Base-by-base conservation (phyloP, 495 filamentous ascomycete species). In the Margaritispora aquatica region DNA sequence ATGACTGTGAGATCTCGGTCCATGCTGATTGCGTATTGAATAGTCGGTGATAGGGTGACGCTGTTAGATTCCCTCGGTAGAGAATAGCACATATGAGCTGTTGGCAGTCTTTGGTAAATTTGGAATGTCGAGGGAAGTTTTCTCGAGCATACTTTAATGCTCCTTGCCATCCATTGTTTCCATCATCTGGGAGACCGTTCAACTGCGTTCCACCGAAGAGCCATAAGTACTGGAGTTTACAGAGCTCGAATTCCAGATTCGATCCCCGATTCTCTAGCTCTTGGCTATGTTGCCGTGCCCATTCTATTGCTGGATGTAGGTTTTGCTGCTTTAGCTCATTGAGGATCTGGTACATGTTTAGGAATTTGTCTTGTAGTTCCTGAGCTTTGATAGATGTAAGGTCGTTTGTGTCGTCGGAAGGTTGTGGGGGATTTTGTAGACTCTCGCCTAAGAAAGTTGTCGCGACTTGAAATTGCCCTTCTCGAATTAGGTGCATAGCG, bases 211-310 rank as follows among this genome's bases (percentile, higher is more conserved):
- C 78, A 46, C 76, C 73, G 77, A 87, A 97, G 0, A 96, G 80
- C 84, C 86, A 90, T 44, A 97, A 79, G 66, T 88, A 97, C 60
- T 95, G 88, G 23, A 97, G 74, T 36, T 88, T 86, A 71, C 84
- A 87, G 2, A 99, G 84, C 51, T 99, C 93, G 53, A 96, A 99
- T 68, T 97, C 93, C 1, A 99, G 82, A 62, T 95, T 96, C 63
- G 88, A 92, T 2, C 93, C 95, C 41, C 94, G 80, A 1, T 80
- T 79, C 63, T 96, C 91, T 23, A 99, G 77, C 22, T 82, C 75
- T 17, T 69, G 69, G 38, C 83, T 84, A 62, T 96, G 85, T 1
- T 78, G 69, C 17, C 86, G 74, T 0, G 95, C 88, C 94, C 94
- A 99, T 55, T 80, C 70, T 21, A 97, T 97, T 1, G 94, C 94